Conservation (phyloP, 1,284 basidiomycete genomes). For the Ceratobasidium sp. region DNA sequence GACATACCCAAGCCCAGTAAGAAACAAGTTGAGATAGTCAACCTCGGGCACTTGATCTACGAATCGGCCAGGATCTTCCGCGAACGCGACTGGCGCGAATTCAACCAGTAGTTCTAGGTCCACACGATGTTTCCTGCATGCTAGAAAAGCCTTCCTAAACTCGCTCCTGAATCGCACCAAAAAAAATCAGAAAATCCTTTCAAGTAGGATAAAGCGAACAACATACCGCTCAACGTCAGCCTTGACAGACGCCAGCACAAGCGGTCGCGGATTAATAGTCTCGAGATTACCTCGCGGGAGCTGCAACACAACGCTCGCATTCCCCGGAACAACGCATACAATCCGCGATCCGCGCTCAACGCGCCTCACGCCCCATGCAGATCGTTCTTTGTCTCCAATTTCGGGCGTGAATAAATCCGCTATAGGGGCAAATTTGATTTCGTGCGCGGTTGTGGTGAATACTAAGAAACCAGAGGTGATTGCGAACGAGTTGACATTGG, state of each 20-base stretch:
- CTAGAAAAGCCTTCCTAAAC: constrained; percentile 86
- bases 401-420: constrained; percentile 52
- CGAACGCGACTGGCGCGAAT: constrained; percentile 78
- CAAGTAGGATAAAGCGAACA: neutral
- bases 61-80: constrained; percentile 73
- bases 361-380: constrained; percentile 76
- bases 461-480: constrained; percentile 87
- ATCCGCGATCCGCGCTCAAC: constrained; percentile 90
- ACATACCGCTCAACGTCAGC: constrained; percentile 79
- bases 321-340: constrained; percentile 85
- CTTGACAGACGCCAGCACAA: constrained; percentile 87
- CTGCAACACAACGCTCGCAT: constrained; percentile 93
- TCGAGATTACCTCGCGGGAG: constrained; percentile 99
- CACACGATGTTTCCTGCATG: constrained; percentile 93
- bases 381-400: constrained; percentile 50
- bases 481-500: constrained; percentile 81
- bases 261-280: constrained; percentile 91
- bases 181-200: neutral
- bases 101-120: constrained; percentile 92
- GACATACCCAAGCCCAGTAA: constrained; percentile 84
- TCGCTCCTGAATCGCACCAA: constrained; percentile 62
- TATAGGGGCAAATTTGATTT: constrained; percentile 81
- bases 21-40: constrained; percentile 94
- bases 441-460: constrained; percentile 88
- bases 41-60: constrained; percentile 89